Evolutionary conservation across 768 basidiomycete species (phyloP).

Genomic region (Imleria badia): DNA sequence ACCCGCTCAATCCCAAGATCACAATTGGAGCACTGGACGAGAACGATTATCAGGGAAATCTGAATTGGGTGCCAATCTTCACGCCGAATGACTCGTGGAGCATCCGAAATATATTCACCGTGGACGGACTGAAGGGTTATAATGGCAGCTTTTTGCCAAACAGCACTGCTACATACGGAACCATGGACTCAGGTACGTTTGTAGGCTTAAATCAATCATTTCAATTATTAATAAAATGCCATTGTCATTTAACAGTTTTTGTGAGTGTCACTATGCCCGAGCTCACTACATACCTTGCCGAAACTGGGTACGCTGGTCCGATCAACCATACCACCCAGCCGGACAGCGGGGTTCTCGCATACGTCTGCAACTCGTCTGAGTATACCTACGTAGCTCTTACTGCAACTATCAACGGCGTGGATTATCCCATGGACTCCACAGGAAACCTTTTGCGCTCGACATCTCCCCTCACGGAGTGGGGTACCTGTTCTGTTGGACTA

Average conservation of each 20-base stretch:
- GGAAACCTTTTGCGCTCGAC: slow-evolving; percentile 14
- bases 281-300: slow-evolving; percentile 1
- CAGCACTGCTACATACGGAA: slow-evolving; percentile 4
- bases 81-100: slow-evolving; percentile 14
- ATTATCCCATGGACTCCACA: slow-evolving; percentile 24
- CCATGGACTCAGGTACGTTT: slow-evolving; percentile 11
- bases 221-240: neutral
- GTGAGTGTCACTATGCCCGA: slow-evolving; percentile 5
- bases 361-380: slow-evolving; percentile 20
- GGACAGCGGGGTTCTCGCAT: slow-evolving; percentile 1
- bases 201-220: neutral
- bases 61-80: slow-evolving; percentile 23
- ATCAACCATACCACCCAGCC: slow-evolving; percentile 11
- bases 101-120: slow-evolving; percentile 2
- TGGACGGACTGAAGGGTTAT: slow-evolving; percentile 22
- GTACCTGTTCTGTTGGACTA: slow-evolving; percentile 15
- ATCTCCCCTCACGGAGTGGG: slow-evolving; percentile 2
- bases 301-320: slow-evolving; percentile 13
- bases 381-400: slow-evolving; percentile 20
- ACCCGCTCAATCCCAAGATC: slow-evolving; percentile 25
- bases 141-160: slow-evolving; percentile 15
- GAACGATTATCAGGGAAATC: slow-evolving; percentile 18
- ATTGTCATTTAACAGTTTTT: slow-evolving; percentile 2
- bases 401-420: slow-evolving; percentile 25
- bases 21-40: slow-evolving; percentile 27